Percentiles rank a stretch among this genome's conserved stretches.
phyloP scores from a whole-genome alignment of 192 early-diverging fungal genomes.

The Mortierella alpina region DNA sequence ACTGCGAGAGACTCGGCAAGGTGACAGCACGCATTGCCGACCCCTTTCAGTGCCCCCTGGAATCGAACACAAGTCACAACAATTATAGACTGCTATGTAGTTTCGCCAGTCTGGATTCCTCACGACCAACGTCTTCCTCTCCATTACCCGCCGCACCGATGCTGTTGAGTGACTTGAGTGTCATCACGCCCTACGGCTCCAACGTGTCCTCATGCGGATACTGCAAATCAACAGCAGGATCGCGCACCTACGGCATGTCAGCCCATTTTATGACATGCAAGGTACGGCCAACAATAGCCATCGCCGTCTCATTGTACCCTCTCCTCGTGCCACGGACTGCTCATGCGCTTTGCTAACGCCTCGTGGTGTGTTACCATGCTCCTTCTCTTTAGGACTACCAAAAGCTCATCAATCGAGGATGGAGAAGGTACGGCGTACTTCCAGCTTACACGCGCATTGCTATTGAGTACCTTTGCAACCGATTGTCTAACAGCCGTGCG shows the following conservation, averaged over 20 bases:
- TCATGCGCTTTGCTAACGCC: neutral
- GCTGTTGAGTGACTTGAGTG: conserved; percentile 29
- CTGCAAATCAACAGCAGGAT: conserved; percentile 66
- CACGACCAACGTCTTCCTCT: neutral
- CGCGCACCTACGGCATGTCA: conserved; percentile 70
- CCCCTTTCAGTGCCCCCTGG: too few species aligned
- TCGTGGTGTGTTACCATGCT: neutral
- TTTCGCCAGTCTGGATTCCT: too few species aligned
- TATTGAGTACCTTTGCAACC: neutral
- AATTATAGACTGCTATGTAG: too few species aligned
- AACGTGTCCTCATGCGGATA: conserved; percentile 72
- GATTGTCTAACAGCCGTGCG: too few species aligned
- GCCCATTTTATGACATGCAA: conserved; percentile 64
- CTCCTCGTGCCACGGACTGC: neutral
- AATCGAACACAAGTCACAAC: too few species aligned
- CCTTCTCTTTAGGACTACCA: conserved; percentile 66
- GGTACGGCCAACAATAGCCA: conserved; percentile 14
- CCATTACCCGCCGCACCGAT: conserved; percentile 1
- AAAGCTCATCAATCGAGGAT: conserved; percentile 76
- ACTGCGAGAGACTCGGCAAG: too few species aligned
- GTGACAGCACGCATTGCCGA: too few species aligned
- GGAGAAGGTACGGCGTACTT: conserved; percentile 67
- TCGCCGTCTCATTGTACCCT: neutral
- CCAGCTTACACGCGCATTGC: too few species aligned
- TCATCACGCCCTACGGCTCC: conserved; percentile 36